Percentiles rank a stretch among this genome's conserved stretches.
Conservation (phyloP, 345 rosid genomes). For the Ceriops tagal region DNA sequence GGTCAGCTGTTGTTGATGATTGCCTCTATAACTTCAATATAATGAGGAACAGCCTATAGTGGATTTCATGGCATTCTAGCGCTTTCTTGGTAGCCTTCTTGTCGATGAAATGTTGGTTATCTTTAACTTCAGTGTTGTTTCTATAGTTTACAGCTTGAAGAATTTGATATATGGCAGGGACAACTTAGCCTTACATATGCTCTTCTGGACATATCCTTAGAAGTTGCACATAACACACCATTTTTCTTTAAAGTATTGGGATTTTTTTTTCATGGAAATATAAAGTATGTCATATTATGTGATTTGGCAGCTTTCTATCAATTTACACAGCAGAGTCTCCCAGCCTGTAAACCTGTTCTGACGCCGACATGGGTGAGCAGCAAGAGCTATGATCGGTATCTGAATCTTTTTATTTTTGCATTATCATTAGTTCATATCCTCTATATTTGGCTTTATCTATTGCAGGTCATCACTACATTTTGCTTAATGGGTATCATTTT, state of each 20-base stretch:
- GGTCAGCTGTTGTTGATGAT: neutral
- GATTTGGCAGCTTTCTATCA: conserved; percentile 45
- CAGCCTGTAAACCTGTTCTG: conserved; percentile 86
- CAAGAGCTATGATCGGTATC: neutral
- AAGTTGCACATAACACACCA: too few species aligned
- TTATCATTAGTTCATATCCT: conserved; percentile 8
- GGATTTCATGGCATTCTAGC: too few species aligned
- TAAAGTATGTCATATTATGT: neutral
- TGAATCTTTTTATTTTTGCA: neutral
- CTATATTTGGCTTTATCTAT: conserved; percentile 3
- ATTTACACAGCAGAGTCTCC: conserved; percentile 74
- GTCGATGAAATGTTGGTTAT: neutral
- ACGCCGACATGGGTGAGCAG: conserved; percentile 67
- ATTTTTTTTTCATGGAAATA: neutral
- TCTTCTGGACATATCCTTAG: too few species aligned
- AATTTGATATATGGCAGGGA: too few species aligned
- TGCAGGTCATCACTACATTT: conserved; percentile 61
- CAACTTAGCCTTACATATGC: too few species aligned
- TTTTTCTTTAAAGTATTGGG: neutral
- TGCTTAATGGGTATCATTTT: conserved; percentile 50
- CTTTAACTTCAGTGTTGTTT: neutral
- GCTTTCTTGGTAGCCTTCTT: neutral
- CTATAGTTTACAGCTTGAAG: too few species aligned
- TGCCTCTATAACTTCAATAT: too few species aligned
- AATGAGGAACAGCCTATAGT: too few species aligned